Evolutionary conservation across 2,329 filamentous ascomycete species (phyloP), one percentile per base, ranked within the genome.

Genomic region (Monilinia vaccinii-corymbosi): DNA sequence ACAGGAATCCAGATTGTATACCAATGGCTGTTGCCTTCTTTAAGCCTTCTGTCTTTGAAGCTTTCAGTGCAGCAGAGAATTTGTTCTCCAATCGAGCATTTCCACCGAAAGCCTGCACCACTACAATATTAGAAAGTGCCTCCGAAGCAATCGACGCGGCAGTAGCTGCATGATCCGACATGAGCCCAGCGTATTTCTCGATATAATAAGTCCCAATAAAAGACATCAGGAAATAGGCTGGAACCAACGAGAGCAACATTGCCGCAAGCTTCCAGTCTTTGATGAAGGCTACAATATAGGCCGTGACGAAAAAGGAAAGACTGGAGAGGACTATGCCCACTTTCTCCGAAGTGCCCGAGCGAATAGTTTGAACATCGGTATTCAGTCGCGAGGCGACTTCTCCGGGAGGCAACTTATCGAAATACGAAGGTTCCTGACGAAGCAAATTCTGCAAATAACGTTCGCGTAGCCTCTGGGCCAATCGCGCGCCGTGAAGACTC

Each of bases 271-370:
- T 74, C 21, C 76, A 73, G 64, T 81, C 76, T 64, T 82, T 81
- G 68, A 82, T 78, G 63, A 84, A 84, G 1, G 81, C 80, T n/a
- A 84, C 78, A 8, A 82, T 75, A 61, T 82, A 83, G 0, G 82
- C 79, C 0, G 81, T 79, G 40, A 84, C 69, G 63, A 83, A 83
- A 67, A 82, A 84, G 0, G 80, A 80, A 9, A 81, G 65, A 52
- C 77, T 81, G 16, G 76, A 75, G 3, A 85, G 72, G 61, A 77
- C 78, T 23, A 84, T 77, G 21, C 81, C 81, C 16, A 83, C 80
- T 67, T 85, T 85, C 71, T 84, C 82, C 1, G 78, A 79, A 0
- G 81, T 82, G 10, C 82, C 82, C 0, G 77, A 77, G 50, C 80
- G 81, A 58, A 85, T 81, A 0, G 78, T 77, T 62, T 81, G 77